A percentile compares a stretch with the other conserved stretches of the same genome.
Conservation (phyloP, 441 rosid genomes). For the Eutrema salsugineum region DNA sequence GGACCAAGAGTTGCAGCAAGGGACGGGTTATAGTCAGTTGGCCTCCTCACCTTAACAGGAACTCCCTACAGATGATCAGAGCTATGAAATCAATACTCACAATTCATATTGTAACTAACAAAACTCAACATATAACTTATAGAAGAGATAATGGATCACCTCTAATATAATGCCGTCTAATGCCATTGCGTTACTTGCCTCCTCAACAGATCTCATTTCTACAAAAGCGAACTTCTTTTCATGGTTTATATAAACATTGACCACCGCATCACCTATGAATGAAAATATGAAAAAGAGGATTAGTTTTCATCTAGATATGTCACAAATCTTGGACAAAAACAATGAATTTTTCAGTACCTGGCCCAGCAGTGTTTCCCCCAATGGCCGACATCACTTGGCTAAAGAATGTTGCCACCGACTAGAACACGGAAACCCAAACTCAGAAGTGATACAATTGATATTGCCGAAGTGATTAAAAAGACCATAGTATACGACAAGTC, state of each 20-base stretch:
- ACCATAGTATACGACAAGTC: background rate
- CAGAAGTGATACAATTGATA: conserved; percentile 3
- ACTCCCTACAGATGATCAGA: conserved; percentile 53
- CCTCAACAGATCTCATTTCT: conserved; percentile 99
- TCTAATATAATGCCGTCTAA: conserved; percentile 93
- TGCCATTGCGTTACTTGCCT: conserved; percentile 99
- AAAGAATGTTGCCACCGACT: conserved; percentile 90
- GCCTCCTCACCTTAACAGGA: conserved; percentile 90
- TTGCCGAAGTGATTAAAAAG: background rate
- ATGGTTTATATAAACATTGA: conserved; percentile 94
- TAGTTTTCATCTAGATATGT: background rate
- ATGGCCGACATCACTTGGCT: conserved; percentile 96
- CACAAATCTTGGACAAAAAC: background rate
- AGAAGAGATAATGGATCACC: conserved; percentile 36
- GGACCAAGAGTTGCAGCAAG: conserved; percentile 92
- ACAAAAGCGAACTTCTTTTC: conserved; percentile 99
- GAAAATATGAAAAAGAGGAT: background rate
- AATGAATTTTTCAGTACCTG: conserved; percentile 42
- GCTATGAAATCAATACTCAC: background rate
- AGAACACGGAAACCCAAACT: conserved; percentile 16
- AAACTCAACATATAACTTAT: background rate
- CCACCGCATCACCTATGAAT: conserved; percentile 94
- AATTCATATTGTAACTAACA: background rate
- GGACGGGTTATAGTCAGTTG: conserved; percentile 83
- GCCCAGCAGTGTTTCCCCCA: conserved; percentile 98